These are phyloP conservation scores for Paramecium sonneborni DNA, from an alignment of 73 alveolate species.

Conservation along the genomic window DNA sequence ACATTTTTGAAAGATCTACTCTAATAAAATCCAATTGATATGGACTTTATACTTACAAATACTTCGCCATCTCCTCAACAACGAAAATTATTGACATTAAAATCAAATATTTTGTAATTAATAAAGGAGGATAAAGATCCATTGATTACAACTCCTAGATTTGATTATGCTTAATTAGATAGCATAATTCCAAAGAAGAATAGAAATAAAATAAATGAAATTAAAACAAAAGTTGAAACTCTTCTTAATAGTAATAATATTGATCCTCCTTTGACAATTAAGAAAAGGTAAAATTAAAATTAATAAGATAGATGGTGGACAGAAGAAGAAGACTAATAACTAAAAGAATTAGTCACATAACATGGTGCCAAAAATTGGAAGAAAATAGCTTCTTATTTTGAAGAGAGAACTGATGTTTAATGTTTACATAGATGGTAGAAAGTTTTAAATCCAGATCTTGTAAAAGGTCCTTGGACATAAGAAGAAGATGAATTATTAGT, in stretches of 20 bases:
- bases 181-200: neutral
- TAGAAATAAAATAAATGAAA: constrained; percentile 23
- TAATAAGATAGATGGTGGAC: too few relatives aligned
- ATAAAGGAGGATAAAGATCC: neutral
- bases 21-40: neutral
- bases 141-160: neutral
- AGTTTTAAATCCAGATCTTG: too few relatives aligned
- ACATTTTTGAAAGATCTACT: neutral
- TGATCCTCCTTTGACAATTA: too few relatives aligned
- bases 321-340: too few relatives aligned
- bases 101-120: neutral
- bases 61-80: neutral
- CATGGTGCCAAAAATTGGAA: too few relatives aligned
- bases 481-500: neutral
- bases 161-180: neutral
- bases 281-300: too few relatives aligned
- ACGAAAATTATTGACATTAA: neutral
- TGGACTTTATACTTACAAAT: neutral
- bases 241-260: constrained; percentile 34
- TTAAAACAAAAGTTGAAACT: constrained; percentile 33
- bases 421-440: too few relatives aligned
- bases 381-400: too few relatives aligned
- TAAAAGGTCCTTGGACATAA: too few relatives aligned
- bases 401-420: too few relatives aligned
- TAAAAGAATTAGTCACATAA: too few relatives aligned